Conservation (phyloP, 805 yeast species). For the Zygoascus biomembranicola region DNA sequence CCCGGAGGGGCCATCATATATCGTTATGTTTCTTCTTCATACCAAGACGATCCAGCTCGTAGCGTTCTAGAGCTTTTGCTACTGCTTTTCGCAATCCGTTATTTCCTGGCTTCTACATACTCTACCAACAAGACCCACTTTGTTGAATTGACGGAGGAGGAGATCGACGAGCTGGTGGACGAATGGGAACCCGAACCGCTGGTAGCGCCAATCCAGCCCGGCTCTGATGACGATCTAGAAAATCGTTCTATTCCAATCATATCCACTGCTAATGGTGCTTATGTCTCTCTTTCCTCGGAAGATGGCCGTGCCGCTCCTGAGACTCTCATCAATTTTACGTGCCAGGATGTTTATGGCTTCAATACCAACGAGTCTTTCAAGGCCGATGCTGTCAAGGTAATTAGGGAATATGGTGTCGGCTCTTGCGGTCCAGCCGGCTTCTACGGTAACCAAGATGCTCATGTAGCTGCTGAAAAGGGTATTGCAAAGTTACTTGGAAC, state of each 20-base stretch:
- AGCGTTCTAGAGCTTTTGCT: constrained; percentile 72
- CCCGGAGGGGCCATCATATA: constrained; percentile 35
- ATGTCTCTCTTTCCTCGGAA: background rate
- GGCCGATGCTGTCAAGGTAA: constrained; percentile 46
- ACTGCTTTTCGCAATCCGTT: constrained; percentile 72
- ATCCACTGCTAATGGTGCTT: background rate
- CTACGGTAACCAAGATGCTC: constrained; percentile 92
- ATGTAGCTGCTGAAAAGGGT: constrained; percentile 67
- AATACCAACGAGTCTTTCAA: constrained; percentile 41
- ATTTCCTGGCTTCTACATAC: constrained; percentile 71
- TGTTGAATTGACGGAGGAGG: constrained; percentile 43
- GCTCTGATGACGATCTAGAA: constrained; percentile 50
- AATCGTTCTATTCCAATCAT: constrained; percentile 56
- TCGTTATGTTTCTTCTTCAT: constrained; percentile 74
- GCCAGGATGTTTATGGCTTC: constrained; percentile 64
- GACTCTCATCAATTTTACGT: constrained; percentile 54
- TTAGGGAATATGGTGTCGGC: constrained; percentile 81
- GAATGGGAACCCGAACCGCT: constrained; percentile 93
- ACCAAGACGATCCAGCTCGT: constrained; percentile 89
- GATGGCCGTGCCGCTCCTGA: constrained; percentile 31
- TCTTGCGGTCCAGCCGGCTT: constrained; percentile 98
- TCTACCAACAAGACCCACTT: constrained; percentile 66
- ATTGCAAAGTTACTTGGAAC: constrained; percentile 68
- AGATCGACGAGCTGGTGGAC: constrained; percentile 71
- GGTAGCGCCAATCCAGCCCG: constrained; percentile 38